A percentile compares a stretch with the other conserved stretches of the same genome.
These are phyloP conservation scores for Trichoderma erinaceum DNA, from an alignment of 495 filamentous ascomycete genomes.

Conservation along the genomic window DNA sequence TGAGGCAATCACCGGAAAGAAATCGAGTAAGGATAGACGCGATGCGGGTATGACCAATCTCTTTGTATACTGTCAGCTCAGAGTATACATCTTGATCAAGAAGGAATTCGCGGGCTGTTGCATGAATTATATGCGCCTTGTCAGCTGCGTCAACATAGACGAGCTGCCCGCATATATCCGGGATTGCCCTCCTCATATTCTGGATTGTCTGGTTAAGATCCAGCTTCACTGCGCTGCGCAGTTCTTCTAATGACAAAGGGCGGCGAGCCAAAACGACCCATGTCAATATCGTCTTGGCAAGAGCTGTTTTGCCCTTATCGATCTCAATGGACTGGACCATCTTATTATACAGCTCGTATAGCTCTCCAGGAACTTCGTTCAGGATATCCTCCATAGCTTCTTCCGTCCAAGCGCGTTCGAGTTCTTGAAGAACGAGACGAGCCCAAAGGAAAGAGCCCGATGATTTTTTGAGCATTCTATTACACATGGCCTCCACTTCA, in stretches of 20 bases:
- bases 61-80: no score
- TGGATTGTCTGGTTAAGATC: slow-evolving; percentile 26
- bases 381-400: slow-evolving; percentile 27
- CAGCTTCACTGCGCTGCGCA: slow-evolving; percentile 25
- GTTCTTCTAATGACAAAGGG: slow-evolving; percentile 26
- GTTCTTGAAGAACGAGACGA: slow-evolving; percentile 27
- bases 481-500: no score
- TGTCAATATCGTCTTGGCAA: slow-evolving; percentile 26
- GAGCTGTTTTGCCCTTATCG: slow-evolving; percentile 18
- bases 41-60: no score
- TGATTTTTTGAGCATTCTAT: slow-evolving; percentile 22
- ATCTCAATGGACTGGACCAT: slow-evolving; percentile 24
- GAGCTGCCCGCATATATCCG: slow-evolving; percentile 27
- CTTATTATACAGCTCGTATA: slow-evolving; percentile 25
- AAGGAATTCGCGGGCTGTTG: slow-evolving; percentile 21
- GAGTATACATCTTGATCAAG: no score
- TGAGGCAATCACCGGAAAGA: no score
- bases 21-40: no score
- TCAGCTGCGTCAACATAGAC: slow-evolving; percentile 23
- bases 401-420: slow-evolving; percentile 24
- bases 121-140: slow-evolving; percentile 29
- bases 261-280: slow-evolving; percentile 26
- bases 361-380: slow-evolving; percentile 21
- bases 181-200: slow-evolving; percentile 25
- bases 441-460: slow-evolving; percentile 32